phyloP scores from a whole-genome alignment of 768 basidiomycete species.

The Amyloporia xantha region DNA sequence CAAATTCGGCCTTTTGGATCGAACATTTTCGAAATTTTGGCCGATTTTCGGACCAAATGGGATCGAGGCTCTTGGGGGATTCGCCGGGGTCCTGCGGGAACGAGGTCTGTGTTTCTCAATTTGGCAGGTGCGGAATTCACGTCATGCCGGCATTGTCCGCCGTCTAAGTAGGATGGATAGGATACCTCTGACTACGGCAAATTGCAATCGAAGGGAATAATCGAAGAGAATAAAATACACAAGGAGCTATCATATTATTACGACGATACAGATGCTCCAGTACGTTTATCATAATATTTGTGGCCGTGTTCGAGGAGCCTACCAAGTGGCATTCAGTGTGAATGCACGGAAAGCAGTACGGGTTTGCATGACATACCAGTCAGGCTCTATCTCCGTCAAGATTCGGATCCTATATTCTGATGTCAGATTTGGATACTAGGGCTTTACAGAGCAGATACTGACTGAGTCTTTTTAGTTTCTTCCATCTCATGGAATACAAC shows the following conservation, averaged over 20 bases:
- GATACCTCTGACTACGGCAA: too few species aligned
- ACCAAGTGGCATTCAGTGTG: background rate
- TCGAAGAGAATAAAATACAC: too few species aligned
- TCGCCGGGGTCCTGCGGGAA: too few species aligned
- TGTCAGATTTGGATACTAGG: too few species aligned
- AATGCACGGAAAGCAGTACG: background rate
- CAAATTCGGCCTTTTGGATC: too few species aligned
- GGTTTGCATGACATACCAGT: conserved; percentile 54
- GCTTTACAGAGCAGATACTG: too few species aligned
- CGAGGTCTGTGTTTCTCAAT: background rate
- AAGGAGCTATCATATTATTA: background rate
- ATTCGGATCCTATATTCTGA: conserved; percentile 84
- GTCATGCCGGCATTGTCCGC: too few species aligned
- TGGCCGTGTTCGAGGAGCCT: conserved; percentile 48
- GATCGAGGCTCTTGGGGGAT: too few species aligned
- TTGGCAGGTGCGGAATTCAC: conserved; percentile 1
- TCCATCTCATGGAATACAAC: conserved; percentile 94
- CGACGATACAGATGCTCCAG: conserved; percentile 11
- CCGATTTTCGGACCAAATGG: too few species aligned
- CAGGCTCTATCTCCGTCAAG: conserved; percentile 89
- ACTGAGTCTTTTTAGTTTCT: conserved; percentile 94
- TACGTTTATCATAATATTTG: conserved; percentile 33
- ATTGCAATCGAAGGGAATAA: too few species aligned
- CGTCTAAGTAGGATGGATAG: too few species aligned
- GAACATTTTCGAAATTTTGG: too few species aligned